Percentiles rank a stretch among this genome's conserved stretches.
These are phyloP conservation scores for Chenopodium quinoa DNA, from an alignment of 148 eudicot species.

Conservation along the genomic window DNA sequence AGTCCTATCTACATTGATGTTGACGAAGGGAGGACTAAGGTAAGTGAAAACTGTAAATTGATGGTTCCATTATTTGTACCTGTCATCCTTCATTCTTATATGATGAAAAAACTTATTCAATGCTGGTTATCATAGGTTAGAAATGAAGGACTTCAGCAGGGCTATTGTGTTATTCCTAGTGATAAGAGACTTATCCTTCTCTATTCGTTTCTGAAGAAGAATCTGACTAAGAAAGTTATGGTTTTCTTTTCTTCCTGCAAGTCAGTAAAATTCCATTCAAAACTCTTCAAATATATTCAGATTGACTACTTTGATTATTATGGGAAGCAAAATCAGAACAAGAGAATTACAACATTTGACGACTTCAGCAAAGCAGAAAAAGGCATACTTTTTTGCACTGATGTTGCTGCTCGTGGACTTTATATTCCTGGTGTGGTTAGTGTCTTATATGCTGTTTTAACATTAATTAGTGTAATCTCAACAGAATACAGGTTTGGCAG, in stretches of 20 bases:
- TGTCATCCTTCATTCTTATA: neutral
- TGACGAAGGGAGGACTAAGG: constrained; percentile 84
- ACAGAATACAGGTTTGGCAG: neutral
- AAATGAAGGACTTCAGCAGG: constrained; percentile 94
- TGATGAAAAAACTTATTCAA: neutral
- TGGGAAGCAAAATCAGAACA: constrained; percentile 93
- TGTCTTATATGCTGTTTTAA: neutral
- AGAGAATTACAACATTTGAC: constrained; percentile 69
- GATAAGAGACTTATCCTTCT: constrained; percentile 78
- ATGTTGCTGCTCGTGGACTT: constrained; percentile 98
- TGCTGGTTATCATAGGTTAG: constrained; percentile 57
- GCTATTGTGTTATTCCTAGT: constrained; percentile 79
- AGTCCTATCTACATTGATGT: constrained; percentile 76
- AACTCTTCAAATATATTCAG: constrained; percentile 66
- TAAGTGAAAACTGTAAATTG: constrained; percentile 17
- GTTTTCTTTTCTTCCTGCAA: constrained; percentile 96
- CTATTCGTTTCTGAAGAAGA: constrained; percentile 76
- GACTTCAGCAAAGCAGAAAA: constrained; percentile 81
- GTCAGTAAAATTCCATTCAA: constrained; percentile 88
- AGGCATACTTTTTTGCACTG: constrained; percentile 89
- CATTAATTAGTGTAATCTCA: neutral
- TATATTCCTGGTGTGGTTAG: constrained; percentile 94
- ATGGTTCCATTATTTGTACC: neutral
- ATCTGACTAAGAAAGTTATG: constrained; percentile 77
- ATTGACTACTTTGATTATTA: constrained; percentile 78